Evolutionary conservation across 306 rosid genomes (phyloP).

Genomic region (Morella rubra): DNA sequence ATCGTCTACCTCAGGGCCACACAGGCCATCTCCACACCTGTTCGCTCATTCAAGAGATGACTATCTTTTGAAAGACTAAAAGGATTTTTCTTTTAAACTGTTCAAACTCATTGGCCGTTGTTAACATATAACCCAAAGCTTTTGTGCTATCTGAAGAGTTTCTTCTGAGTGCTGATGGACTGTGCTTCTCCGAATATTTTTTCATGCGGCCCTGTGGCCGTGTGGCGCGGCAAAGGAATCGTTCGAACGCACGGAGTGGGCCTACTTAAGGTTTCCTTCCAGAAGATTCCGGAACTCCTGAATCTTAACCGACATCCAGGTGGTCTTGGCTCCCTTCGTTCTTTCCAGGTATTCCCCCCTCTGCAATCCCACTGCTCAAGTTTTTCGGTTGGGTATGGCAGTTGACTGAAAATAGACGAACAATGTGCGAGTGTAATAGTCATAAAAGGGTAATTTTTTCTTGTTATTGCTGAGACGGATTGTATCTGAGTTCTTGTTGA

Average conservation of each 20-base stretch:
- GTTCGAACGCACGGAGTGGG: conserved; percentile 24
- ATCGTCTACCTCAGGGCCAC: too few species aligned
- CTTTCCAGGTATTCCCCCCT: conserved; percentile 50
- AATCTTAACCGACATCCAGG: conserved; percentile 21
- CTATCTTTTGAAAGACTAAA: too few species aligned
- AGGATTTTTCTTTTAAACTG: too few species aligned
- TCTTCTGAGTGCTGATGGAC: conserved; percentile 28
- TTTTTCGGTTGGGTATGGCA: background rate
- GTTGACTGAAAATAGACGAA: background rate
- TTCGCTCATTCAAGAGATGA: too few species aligned
- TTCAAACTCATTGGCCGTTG: too few species aligned
- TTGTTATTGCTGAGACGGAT: background rate
- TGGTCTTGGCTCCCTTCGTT: conserved; percentile 49
- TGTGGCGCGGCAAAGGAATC: conserved; percentile 34
- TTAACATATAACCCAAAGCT: background rate
- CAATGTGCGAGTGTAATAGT: background rate
- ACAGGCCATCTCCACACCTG: too few species aligned
- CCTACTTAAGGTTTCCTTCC: conserved; percentile 25
- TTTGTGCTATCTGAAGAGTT: background rate
- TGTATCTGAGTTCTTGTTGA: background rate
- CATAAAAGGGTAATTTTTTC: background rate
- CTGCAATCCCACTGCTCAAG: background rate
- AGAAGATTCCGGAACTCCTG: conserved; percentile 27
- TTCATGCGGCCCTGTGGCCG: conserved; percentile 29
- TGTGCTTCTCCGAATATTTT: conserved; percentile 18